Percentiles rank a stretch among this genome's conserved stretches.
Evolutionary conservation across 1,284 basidiomycete species (phyloP).

Genomic region (Austroboletus niveus): DNA sequence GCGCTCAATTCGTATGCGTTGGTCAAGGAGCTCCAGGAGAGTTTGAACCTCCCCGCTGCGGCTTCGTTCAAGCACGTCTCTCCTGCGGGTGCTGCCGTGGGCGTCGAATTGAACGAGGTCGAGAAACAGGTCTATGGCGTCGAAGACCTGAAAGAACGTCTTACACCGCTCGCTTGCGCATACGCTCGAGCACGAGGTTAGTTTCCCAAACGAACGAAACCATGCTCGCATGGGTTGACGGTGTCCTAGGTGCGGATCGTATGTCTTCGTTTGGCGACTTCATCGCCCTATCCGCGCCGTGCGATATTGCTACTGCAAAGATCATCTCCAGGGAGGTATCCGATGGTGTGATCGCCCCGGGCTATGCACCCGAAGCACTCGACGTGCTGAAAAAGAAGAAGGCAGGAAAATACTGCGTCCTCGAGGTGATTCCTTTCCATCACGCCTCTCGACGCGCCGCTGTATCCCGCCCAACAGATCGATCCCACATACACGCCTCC

Average conservation of each 20-base stretch:
- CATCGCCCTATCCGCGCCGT: conserved; percentile 90
- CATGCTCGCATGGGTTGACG: conserved; percentile 4
- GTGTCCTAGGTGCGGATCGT: conserved; percentile 79
- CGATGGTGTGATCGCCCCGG: conserved; percentile 96
- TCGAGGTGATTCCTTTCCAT: conserved; percentile 59
- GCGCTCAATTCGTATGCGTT: conserved; percentile 97
- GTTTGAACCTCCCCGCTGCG: conserved; percentile 87
- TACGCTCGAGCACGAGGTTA: conserved; percentile 93
- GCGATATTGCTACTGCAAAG: conserved; percentile 91
- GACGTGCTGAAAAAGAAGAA: conserved; percentile 97
- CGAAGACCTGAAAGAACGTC: conserved; percentile 86
- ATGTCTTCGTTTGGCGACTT: conserved; percentile 99
- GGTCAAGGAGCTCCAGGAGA: conserved; percentile 90
- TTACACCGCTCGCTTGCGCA: conserved; percentile 89
- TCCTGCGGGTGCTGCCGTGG: conserved; percentile 94
- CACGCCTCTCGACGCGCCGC: background rate
- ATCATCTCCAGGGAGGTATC: conserved; percentile 98
- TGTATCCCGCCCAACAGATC: conserved; percentile 55
- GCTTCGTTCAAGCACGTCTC: conserved; percentile 99
- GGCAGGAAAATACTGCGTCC: conserved; percentile 97
- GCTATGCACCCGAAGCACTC: conserved; percentile 85
- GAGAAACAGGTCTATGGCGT: conserved; percentile 98
- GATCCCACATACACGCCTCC: conserved; percentile 78
- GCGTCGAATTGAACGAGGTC: conserved; percentile 76
- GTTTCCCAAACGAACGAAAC: conserved; percentile 18